phyloP scores from a whole-genome alignment of 805 yeast genomes.

The Lipomyces mesembrius region DNA sequence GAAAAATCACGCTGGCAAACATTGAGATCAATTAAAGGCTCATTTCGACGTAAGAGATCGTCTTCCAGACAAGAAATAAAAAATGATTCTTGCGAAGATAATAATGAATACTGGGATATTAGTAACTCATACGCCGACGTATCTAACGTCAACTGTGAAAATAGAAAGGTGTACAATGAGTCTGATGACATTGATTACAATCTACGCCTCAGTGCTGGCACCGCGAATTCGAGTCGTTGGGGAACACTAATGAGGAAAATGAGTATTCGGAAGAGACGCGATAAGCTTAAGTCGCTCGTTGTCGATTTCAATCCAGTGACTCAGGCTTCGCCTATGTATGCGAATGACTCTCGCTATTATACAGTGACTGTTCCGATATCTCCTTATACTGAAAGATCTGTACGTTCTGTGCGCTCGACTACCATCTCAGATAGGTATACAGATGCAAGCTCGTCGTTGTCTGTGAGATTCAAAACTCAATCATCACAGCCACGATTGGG shows the following conservation, averaged over 20 bases:
- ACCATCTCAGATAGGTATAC: not conserved
- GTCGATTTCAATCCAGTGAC: not conserved
- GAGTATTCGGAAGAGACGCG: not conserved
- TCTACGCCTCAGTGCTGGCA: not conserved
- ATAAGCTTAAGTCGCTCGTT: not conserved
- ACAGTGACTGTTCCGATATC: not conserved
- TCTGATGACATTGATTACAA: not conserved
- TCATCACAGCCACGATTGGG: not conserved
- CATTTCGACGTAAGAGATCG: not conserved
- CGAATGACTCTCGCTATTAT: not conserved
- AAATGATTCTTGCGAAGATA: not conserved
- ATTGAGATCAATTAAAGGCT: not conserved
- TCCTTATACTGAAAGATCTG: conserved; percentile 3
- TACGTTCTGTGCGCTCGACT: not conserved
- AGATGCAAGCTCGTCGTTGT: conserved; percentile 1
- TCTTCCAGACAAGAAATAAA: not conserved
- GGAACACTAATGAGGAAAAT: not conserved
- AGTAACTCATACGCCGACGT: not conserved
- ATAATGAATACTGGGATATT: not conserved
- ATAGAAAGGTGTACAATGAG: not conserved
- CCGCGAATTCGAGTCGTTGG: not conserved
- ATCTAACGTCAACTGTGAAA: not conserved
- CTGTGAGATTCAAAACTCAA: not conserved
- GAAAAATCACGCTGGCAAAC: not conserved
- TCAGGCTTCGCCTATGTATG: not conserved